Conservation (phyloP, 768 basidiomycete species). For the Lentinus brumalis region DNA sequence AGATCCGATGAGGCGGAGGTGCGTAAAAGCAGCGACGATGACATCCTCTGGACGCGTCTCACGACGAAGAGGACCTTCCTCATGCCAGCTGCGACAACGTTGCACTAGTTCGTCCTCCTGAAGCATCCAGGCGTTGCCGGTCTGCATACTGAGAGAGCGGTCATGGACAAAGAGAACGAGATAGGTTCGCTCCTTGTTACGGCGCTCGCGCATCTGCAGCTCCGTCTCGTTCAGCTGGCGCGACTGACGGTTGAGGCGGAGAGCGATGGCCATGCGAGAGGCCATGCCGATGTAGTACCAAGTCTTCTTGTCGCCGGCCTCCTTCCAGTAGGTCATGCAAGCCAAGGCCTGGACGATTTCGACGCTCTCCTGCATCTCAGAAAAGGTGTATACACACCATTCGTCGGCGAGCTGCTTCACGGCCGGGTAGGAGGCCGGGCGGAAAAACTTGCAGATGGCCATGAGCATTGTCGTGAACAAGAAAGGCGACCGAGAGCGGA, state of each 20-base stretch:
- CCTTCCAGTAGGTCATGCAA: conserved; percentile 88
- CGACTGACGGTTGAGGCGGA: conserved; percentile 73
- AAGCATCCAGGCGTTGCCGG: conserved; percentile 86
- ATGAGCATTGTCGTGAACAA: conserved; percentile 85
- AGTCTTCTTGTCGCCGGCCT: conserved; percentile 82
- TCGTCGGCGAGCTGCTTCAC: conserved; percentile 75
- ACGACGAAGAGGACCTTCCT: conserved; percentile 45
- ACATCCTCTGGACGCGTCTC: conserved; percentile 75
- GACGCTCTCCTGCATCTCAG: conserved; percentile 76
- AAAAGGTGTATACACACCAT: conserved; percentile 75
- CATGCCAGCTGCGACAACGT: conserved; percentile 71
- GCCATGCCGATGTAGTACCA: conserved; percentile 91
- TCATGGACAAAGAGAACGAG: conserved; percentile 87
- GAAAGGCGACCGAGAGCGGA: conserved; percentile 78
- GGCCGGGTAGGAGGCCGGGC: conserved; percentile 62
- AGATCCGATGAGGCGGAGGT: conserved; percentile 76
- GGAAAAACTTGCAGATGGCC: conserved; percentile 85
- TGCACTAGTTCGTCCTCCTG: conserved; percentile 82
- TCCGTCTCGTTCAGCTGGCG: conserved; percentile 64
- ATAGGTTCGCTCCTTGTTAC: conserved; percentile 85
- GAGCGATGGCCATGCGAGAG: conserved; percentile 85
- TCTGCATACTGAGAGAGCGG: conserved; percentile 83
- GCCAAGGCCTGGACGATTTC: conserved; percentile 90
- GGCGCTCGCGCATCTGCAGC: conserved; percentile 69
- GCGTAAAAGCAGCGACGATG: conserved; percentile 74